These are phyloP conservation scores for Malus hybrid DNA, from an alignment of 331 rosid genomes.

Conservation along the genomic window DNA sequence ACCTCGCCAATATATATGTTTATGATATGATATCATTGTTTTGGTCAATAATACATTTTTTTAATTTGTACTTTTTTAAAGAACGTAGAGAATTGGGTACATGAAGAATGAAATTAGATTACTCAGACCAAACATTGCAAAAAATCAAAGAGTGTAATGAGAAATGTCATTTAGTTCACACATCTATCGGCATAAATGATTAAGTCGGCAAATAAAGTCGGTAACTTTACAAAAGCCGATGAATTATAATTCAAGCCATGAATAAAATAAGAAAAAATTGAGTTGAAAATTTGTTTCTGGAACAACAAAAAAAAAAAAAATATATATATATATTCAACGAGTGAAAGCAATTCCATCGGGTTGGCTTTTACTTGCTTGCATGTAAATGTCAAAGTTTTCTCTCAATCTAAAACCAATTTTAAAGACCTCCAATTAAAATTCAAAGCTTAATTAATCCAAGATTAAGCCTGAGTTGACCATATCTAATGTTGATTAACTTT, in stretches of 20 bases:
- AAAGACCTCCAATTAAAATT: background rate
- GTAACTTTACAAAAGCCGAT: background rate
- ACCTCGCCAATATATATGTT: too few relatives aligned
- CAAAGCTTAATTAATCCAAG: background rate
- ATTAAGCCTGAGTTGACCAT: background rate
- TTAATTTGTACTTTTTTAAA: background rate
- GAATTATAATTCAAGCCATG: conserved; percentile 4
- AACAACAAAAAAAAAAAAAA: background rate
- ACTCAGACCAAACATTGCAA: background rate
- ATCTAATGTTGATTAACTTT: background rate
- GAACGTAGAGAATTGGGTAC: background rate
- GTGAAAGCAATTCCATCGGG: background rate
- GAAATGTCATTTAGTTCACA: background rate
- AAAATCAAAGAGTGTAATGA: background rate
- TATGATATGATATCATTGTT: too few relatives aligned
- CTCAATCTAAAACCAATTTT: background rate
- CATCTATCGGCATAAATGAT: background rate
- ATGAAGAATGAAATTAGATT: background rate
- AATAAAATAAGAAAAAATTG: background rate
- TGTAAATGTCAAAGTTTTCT: background rate
- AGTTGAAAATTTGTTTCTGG: conserved; percentile 4
- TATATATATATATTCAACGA: background rate
- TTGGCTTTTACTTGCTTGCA: background rate
- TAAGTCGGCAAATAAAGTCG: background rate
- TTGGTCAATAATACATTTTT: too few relatives aligned